Evolutionary conservation across 2,329 filamentous ascomycete genomes (phyloP).

Genomic region (Pseudogymnoascus sp.): DNA sequence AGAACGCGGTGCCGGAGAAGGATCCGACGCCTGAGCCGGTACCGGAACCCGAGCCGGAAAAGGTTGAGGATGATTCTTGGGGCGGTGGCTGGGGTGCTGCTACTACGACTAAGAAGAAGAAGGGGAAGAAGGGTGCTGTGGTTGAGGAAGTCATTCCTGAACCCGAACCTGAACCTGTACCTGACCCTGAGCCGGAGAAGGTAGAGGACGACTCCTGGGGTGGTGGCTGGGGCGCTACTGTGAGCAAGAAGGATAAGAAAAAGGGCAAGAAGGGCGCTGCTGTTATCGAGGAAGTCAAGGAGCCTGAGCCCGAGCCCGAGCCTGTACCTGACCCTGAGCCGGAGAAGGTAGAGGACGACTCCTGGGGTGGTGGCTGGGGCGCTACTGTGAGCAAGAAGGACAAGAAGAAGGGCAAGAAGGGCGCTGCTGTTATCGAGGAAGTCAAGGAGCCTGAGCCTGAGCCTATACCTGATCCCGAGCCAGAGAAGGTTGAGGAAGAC

Average conservation of each 20-base stretch:
- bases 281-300: slow-evolving; percentile 11
- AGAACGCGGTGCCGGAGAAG: slow-evolving; percentile 23
- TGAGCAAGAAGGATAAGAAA: slow-evolving; percentile 22
- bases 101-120: slow-evolving; percentile 28
- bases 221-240: slow-evolving; percentile 26
- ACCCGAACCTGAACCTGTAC: slow-evolving; percentile 25
- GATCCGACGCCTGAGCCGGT: slow-evolving; percentile 22
- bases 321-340: slow-evolving; percentile 30
- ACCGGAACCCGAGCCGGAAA: slow-evolving; percentile 20
- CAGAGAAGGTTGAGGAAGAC: slow-evolving; percentile 28
- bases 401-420: slow-evolving; percentile 21
- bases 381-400: slow-evolving; percentile 19
- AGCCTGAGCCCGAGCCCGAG: slow-evolving; percentile 15
- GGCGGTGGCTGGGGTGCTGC: slow-evolving; percentile 13
- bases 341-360: slow-evolving; percentile 27
- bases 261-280: slow-evolving; percentile 18
- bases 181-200: slow-evolving; percentile 32
- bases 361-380: slow-evolving; percentile 29
- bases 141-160: slow-evolving; percentile 13
- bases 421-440: slow-evolving; percentile 13
- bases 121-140: slow-evolving; percentile 13
- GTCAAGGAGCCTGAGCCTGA: slow-evolving; percentile 12
- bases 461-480: slow-evolving; percentile 30
- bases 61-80: slow-evolving; percentile 18
- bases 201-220: slow-evolving; percentile 27